A percentile compares a stretch with the other conserved stretches of the same genome.
These are phyloP conservation scores for Bipolaris oryzae DNA, from an alignment of 2,329 filamentous ascomycete genomes.

Conservation along the genomic window DNA sequence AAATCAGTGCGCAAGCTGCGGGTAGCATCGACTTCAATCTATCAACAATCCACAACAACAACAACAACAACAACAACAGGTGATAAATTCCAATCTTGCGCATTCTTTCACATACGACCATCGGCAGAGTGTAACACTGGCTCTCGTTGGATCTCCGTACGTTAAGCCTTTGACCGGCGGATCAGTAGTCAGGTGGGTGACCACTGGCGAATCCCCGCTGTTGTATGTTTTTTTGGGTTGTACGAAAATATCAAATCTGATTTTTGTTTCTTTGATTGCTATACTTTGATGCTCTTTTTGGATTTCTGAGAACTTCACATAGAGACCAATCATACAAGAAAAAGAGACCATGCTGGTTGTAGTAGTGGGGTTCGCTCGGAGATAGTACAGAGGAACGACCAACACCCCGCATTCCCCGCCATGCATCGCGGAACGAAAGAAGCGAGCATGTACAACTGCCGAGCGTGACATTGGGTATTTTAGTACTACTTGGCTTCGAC, in stretches of 20 bases:
- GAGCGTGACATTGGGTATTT: slow-evolving; percentile 18
- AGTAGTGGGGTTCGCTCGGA: not conserved
- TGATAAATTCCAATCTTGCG: too few relatives aligned
- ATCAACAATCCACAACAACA: too few relatives aligned
- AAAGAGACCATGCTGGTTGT: not conserved
- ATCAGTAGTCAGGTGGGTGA: not conserved
- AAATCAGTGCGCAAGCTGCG: too few relatives aligned
- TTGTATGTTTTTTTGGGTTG: not conserved
- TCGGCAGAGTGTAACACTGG: not conserved
- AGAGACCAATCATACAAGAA: not conserved
- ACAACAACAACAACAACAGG: too few relatives aligned
- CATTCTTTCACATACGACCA: not conserved
- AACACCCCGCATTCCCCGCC: slow-evolving; percentile 18
- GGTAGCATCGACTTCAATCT: too few relatives aligned
- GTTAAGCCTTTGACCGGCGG: not conserved
- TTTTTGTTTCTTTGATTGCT: too few relatives aligned
- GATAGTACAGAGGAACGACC: not conserved
- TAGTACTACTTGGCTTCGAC: slow-evolving; percentile 2
- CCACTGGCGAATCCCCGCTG: not conserved
- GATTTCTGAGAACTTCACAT: not conserved
- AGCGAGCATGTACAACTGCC: slow-evolving; percentile 30
- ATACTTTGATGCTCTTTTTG: too few relatives aligned
- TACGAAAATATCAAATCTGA: too few relatives aligned
- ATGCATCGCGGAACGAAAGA: slow-evolving; percentile 16
- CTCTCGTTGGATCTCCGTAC: not conserved